phyloP scores from a whole-genome alignment of 768 basidiomycete genomes.

The Termitomyces sp. region DNA sequence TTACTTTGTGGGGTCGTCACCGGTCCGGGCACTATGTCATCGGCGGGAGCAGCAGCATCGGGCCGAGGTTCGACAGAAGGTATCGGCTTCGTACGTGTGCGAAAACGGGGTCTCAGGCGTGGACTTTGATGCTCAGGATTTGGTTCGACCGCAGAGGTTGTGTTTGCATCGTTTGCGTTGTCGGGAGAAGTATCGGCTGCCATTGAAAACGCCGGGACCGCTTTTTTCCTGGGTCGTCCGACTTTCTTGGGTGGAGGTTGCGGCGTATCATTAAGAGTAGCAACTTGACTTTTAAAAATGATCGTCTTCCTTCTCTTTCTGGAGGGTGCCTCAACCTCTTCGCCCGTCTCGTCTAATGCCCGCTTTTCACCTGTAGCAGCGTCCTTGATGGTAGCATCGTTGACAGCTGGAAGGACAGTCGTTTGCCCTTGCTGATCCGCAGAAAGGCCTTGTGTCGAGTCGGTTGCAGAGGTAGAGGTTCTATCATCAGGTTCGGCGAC shows the following conservation, averaged over 20 bases:
- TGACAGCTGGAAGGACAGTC: not conserved
- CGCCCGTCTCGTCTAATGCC: not conserved
- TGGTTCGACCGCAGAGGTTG: not conserved
- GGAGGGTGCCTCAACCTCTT: not conserved
- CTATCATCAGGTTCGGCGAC: conserved; percentile 5
- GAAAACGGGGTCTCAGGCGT: not conserved
- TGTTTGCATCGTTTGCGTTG: not conserved
- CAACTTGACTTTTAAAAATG: not conserved
- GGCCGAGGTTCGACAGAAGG: not conserved
- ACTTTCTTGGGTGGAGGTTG: not conserved
- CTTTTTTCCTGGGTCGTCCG: not conserved
- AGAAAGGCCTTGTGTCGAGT: not conserved
- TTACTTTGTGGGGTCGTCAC: not conserved
- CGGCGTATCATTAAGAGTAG: not conserved
- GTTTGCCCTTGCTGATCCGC: not conserved
- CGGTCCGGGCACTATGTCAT: not conserved
- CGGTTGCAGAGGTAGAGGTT: not conserved
- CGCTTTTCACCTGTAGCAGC: no score
- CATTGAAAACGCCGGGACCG: not conserved
- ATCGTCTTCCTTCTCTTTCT: conserved; percentile 14
- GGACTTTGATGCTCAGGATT: not conserved
- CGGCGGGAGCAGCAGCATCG: not conserved
- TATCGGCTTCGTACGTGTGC: not conserved
- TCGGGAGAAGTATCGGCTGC: not conserved
- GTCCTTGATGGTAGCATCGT: no score